Percentiles rank a stretch among this genome's conserved stretches.
phyloP scores from a whole-genome alignment of 441 rosid genomes.

The Mallotus japonicus region DNA sequence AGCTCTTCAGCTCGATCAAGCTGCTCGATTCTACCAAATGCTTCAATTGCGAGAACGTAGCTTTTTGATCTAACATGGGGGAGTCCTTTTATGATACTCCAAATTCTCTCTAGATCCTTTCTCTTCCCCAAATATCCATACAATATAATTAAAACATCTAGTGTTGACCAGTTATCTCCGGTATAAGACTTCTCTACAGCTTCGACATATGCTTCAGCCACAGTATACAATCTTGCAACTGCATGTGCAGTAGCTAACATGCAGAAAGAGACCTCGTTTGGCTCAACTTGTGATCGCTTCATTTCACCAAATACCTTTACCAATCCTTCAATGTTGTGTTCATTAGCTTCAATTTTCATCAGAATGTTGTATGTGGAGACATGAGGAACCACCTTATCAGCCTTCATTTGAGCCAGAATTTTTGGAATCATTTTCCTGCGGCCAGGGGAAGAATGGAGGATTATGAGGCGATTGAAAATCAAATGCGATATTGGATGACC shows the following conservation, averaged over 20 bases:
- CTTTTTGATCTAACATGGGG: slow-evolving; percentile 59
- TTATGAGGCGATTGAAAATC: slow-evolving; percentile 76
- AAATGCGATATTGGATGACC: slow-evolving; percentile 64
- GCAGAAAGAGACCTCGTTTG: slow-evolving; percentile 80
- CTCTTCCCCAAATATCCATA: slow-evolving; percentile 66
- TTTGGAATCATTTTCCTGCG: slow-evolving; percentile 65
- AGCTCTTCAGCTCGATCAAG: slow-evolving; percentile 64
- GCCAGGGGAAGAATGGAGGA: slow-evolving; percentile 65
- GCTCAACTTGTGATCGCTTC: slow-evolving; percentile 62
- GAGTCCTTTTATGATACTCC: slow-evolving; percentile 53
- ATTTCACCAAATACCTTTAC: slow-evolving; percentile 54
- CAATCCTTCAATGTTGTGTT: slow-evolving; percentile 68
- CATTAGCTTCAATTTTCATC: slow-evolving; percentile 90
- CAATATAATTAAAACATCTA: slow-evolving; percentile 69
- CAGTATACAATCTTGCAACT: slow-evolving; percentile 75
- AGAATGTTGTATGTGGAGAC: slow-evolving; percentile 83
- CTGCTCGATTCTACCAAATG: slow-evolving; percentile 59
- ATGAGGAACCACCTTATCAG: slow-evolving; percentile 69
- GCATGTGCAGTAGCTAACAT: slow-evolving; percentile 77
- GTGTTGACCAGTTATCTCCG: slow-evolving; percentile 80
- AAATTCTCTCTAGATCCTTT: slow-evolving; percentile 58
- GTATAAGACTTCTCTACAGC: slow-evolving; percentile 62
- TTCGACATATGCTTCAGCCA: slow-evolving; percentile 71
- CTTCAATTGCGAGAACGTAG: slow-evolving; percentile 66
- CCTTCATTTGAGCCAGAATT: slow-evolving; percentile 77